Base-by-base conservation (phyloP, 2,329 filamentous ascomycete genomes). In the Xylaria sp. region DNA sequence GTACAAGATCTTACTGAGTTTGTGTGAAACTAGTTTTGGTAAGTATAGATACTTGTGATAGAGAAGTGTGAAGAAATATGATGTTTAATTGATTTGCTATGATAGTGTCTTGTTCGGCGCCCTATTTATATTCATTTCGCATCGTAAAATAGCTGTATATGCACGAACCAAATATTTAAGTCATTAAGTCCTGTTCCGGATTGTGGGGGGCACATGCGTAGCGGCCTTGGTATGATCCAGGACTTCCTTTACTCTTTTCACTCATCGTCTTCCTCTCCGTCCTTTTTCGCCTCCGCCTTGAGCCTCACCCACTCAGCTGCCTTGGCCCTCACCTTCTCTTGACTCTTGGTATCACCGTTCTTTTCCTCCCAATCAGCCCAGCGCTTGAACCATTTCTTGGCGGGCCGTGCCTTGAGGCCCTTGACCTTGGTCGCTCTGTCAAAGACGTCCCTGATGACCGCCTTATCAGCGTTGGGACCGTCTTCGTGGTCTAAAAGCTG, bases 351-450 rank as follows among this genome's bases (percentile, higher is more conserved):
- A 75, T 90, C 88, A 1, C 92, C 93, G 65, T 87, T 81, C 77
- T 86, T 86, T 80, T 91, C 89, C 83, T 99, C 96, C 87, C 93
- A 98, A 72, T 91, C 88, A 64, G 91, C 87, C 96, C 96, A 99
- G 73, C 92, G 87, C 82, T 93, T 93, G 81, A 98, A 99, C 84
- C 97, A 92, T 76, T 89, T 91, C 81, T 91, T 90, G 17, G 94
- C 94, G 77, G 94, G 88, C 77, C 92, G 90, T 45, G 91, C 87
- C 84, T 97, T 97, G 72, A 97, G 83, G 1, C 86, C 85, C 81
- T 89, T 89, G 42, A 86, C 85, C 72, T 86, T 88, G 29, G 87
- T 84, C 75, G 94, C 91, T 49, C 94, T 86, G 81, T 97, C 93
- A 77, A 96, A 98, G 54, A 98, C 82, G 67, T 90, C 89, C 54